phyloP scores from a whole-genome alignment of 257 asterid species.

The Prunella vulgaris region DNA sequence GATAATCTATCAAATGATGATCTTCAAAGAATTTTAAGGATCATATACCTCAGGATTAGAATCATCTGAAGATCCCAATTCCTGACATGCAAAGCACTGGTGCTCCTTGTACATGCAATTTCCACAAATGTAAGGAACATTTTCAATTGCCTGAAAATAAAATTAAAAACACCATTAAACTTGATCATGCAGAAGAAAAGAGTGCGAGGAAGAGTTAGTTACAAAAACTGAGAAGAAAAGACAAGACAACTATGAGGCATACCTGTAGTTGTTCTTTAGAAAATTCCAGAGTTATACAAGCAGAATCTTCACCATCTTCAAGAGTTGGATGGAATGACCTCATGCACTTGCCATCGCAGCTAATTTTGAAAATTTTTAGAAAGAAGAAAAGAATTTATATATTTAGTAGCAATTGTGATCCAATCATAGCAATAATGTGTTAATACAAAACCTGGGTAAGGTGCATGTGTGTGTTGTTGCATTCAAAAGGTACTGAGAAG shows the following conservation, averaged over 20 bases:
- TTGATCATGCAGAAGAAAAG: constrained; percentile 5
- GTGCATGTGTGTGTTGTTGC: background rate
- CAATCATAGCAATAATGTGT: background rate
- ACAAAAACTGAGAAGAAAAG: background rate
- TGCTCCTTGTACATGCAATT: constrained; percentile 71
- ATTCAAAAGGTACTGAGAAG: background rate
- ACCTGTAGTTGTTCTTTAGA: constrained; percentile 49
- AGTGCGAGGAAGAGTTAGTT: constrained; percentile 4
- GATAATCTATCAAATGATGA: constrained; percentile 10
- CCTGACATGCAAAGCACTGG: constrained; percentile 79
- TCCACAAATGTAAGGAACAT: constrained; percentile 48
- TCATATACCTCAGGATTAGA: constrained; percentile 73
- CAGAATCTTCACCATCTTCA: constrained; percentile 55
- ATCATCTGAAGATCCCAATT: constrained; percentile 84
- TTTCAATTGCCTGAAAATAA: constrained; percentile 39
- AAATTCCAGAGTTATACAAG: constrained; percentile 57
- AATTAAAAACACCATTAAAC: constrained; percentile 14
- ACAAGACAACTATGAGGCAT: constrained; percentile 19
- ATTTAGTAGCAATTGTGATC: background rate
- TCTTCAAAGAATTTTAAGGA: background rate
- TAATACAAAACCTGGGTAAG: background rate
- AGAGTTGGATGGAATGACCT: constrained; percentile 80
- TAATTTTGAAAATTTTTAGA: constrained; percentile 22
- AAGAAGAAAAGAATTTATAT: background rate
- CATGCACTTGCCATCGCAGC: constrained; percentile 90